phyloP scores from a whole-genome alignment of 495 filamentous ascomycete genomes.

The Aspergillus avenaceus region DNA sequence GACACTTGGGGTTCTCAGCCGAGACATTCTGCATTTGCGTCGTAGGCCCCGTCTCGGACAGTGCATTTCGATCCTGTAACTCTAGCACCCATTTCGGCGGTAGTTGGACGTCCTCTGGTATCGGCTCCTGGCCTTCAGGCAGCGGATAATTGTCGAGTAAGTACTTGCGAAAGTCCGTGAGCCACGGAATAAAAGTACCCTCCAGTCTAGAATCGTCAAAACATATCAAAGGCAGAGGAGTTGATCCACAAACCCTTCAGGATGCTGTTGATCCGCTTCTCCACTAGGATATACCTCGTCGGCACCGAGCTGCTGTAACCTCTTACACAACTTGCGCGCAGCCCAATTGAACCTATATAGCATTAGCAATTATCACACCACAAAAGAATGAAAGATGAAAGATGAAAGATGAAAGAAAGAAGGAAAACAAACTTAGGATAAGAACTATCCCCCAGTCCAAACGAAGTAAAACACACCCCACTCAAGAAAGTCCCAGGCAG shows the following conservation, averaged over 20 bases:
- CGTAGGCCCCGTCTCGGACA: background rate
- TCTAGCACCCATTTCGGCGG: conserved; percentile 76
- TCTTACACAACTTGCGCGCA: conserved; percentile 77
- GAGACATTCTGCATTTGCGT: conserved; percentile 1
- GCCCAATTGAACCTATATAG: conserved; percentile 82
- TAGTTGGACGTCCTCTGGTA: conserved; percentile 71
- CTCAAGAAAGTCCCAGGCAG: conserved; percentile 66
- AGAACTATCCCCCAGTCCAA: conserved; percentile 91
- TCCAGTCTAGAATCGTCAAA: conserved; percentile 56
- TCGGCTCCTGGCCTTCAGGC: conserved; percentile 57
- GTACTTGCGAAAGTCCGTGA: conserved; percentile 55
- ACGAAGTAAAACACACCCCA: conserved; percentile 68
- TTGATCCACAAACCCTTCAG: conserved; percentile 67
- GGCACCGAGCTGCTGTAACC: conserved; percentile 82
- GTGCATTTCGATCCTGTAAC: conserved; percentile 21
- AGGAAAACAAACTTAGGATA: conserved; percentile 70
- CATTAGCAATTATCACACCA: too few species aligned
- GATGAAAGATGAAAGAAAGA: too few species aligned
- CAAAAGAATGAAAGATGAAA: too few species aligned
- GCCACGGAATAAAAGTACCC: conserved; percentile 78
- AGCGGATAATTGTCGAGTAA: conserved; percentile 68
- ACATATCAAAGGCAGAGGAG: background rate
- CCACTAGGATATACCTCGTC: conserved; percentile 69
- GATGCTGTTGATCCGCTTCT: conserved; percentile 89
- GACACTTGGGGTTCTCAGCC: conserved; percentile 19